Percentiles rank a stretch among this genome's conserved stretches.
phyloP scores from a whole-genome alignment of 768 basidiomycete genomes.

The Russula dissimulans region DNA sequence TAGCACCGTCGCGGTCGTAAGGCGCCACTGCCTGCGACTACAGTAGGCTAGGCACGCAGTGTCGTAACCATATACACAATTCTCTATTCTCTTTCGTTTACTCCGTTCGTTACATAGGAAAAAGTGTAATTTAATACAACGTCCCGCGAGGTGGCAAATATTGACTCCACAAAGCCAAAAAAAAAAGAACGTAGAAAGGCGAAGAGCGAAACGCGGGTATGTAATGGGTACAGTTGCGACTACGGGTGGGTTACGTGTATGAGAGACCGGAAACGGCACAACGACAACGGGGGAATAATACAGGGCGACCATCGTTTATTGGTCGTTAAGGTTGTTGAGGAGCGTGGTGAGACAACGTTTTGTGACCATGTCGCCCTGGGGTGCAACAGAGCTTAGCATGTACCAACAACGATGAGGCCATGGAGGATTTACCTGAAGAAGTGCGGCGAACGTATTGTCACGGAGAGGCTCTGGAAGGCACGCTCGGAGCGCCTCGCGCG shows the following conservation, averaged over 20 bases:
- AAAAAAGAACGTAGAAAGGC: too few species aligned
- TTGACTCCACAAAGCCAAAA: conserved; percentile 5
- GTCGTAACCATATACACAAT: background rate
- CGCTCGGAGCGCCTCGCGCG: conserved; percentile 89
- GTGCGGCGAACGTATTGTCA: conserved; percentile 83
- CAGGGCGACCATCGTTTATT: conserved; percentile 9
- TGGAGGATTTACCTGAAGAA: conserved; percentile 64
- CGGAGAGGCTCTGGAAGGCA: conserved; percentile 93
- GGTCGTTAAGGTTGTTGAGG: conserved; percentile 75
- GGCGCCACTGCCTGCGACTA: background rate
- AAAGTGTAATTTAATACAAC: conserved; percentile 19
- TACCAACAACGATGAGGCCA: background rate
- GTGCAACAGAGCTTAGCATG: background rate
- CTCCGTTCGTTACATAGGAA: conserved; percentile 14
- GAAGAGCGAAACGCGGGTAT: conserved; percentile 15
- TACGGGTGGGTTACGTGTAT: conserved; percentile 13
- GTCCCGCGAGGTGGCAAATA: conserved; percentile 13
- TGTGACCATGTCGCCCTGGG: conserved; percentile 93
- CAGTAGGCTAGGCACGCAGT: too few species aligned
- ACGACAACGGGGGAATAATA: conserved; percentile 7
- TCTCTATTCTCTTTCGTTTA: conserved; percentile 9
- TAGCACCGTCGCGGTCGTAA: background rate
- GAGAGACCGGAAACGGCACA: background rate
- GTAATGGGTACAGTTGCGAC: conserved; percentile 16
- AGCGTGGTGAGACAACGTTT: conserved; percentile 88